Conservation (phyloP, 768 basidiomycete genomes). For the Clavaria fumosa region DNA sequence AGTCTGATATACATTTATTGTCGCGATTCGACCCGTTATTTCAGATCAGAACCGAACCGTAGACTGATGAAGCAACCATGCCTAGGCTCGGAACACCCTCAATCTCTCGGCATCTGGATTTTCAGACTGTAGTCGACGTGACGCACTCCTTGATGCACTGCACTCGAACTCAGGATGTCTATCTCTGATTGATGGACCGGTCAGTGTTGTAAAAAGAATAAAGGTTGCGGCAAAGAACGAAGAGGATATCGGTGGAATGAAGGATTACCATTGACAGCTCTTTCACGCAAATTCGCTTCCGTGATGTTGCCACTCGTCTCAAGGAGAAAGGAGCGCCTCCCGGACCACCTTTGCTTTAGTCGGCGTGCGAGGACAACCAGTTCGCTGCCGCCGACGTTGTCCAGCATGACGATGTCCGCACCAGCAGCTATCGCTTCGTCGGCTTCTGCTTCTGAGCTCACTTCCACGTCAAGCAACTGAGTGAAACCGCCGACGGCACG, state of each 20-base stretch:
- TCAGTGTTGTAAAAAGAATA: not conserved
- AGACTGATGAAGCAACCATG: too few relatives aligned
- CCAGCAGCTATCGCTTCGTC: constrained; percentile 96
- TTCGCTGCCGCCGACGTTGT: constrained; percentile 75
- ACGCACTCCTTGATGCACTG: constrained; percentile 80
- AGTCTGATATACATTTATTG: too few relatives aligned
- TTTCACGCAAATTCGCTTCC: constrained; percentile 64
- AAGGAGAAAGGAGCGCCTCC: constrained; percentile 71
- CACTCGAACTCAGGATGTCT: constrained; percentile 87
- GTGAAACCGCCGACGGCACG: constrained; percentile 85
- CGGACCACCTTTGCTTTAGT: constrained; percentile 67
- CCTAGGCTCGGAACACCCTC: too few relatives aligned
- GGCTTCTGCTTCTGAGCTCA: constrained; percentile 75
- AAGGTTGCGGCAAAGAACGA: constrained; percentile 1
- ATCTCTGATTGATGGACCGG: constrained; percentile 44
- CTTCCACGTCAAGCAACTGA: constrained; percentile 86
- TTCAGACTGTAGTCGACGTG: constrained; percentile 97
- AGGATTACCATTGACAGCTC: constrained; percentile 66
- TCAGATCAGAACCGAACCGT: too few relatives aligned
- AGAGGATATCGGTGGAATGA: not conserved
- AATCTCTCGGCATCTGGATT: constrained; percentile 56
- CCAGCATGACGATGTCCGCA: constrained; percentile 90
- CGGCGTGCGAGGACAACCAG: constrained; percentile 50
- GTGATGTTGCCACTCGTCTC: constrained; percentile 96
- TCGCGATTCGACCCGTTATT: too few relatives aligned